Evolutionary conservation across 2,329 filamentous ascomycete genomes (phyloP), one percentile per base, ranked within the genome.

Genomic region (Aspergillus ochraceoroseus): DNA sequence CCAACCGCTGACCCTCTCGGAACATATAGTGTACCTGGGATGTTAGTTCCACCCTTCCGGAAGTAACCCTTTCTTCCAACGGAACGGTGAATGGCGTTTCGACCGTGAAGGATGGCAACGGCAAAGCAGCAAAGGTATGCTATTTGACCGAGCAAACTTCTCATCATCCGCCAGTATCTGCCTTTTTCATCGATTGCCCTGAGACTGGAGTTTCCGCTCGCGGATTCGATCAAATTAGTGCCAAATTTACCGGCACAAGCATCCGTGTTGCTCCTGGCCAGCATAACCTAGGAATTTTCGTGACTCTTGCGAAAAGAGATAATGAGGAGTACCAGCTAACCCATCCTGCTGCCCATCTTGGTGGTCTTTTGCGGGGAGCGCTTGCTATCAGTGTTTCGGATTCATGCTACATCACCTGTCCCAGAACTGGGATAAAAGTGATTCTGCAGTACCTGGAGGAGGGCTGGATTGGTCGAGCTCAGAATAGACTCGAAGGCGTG

Each of bases 71-170:
- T 39, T 48, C 58, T 28, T 53, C 57, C 27, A 57, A 58, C 22
- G 41, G 55, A 32, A 60, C 62, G 48, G 62, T 48, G 49, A 60
- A 59, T 44, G 56, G 44, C 52, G 59, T 55, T 55, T 64, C 58
- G 38, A 53, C 56, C 28, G 59, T 52, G 41, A 58, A 50, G 20
- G 44, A 54, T 41, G 51, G 49, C 49, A 62, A 65, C 45, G 66
- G 68, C 32, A 55, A 69, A 53, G 75, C 73, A 18, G 76, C 95
- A 53, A 85, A 83, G 53, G 79, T 98, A 54, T 95, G 88, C 7
- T 98, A 94, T 63, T 75, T 98, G 46, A 96, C 92, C 17, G 92
- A 98, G 68, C 92, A 98, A 69, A 98, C 92, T 6, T 95, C 88
- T 5, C 92, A 98, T 58, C 92, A 98, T 66, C 92, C 92, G 22